These are phyloP conservation scores for Hygrophila difformis DNA, from an alignment of 257 asterid species.

Conservation along the genomic window DNA sequence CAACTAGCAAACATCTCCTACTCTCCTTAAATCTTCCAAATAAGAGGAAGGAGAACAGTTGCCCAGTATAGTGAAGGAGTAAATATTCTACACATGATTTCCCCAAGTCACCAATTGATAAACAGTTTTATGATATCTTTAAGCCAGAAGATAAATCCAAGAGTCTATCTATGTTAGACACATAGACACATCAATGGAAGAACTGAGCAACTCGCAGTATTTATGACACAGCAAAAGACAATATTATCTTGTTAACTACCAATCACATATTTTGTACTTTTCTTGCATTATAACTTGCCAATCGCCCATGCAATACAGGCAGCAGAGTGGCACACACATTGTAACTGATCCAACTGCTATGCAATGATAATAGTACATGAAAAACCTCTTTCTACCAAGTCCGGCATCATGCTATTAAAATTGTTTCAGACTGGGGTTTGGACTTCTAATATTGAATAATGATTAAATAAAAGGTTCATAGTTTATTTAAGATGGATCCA, in stretches of 20 bases:
- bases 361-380: conserved; percentile 9
- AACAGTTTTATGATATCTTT: neutral
- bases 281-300: conserved; percentile 7
- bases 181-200: conserved; percentile 1
- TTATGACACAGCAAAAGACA: conserved; percentile 9
- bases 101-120: too few relatives aligned
- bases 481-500: conserved; percentile 17
- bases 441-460: conserved; percentile 14
- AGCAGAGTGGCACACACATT: neutral
- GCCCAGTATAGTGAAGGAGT: too few relatives aligned
- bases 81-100: too few relatives aligned
- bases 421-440: conserved; percentile 15
- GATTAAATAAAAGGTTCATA: conserved; percentile 17
- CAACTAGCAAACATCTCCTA: too few relatives aligned
- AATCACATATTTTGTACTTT: conserved; percentile 4
- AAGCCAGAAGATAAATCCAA: neutral
- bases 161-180: neutral
- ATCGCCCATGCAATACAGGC: conserved; percentile 5
- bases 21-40: too few relatives aligned
- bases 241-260: conserved; percentile 8
- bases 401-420: conserved; percentile 12
- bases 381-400: conserved; percentile 20
- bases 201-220: neutral
- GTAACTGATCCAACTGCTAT: conserved; percentile 11
- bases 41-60: too few relatives aligned